phyloP scores from a whole-genome alignment of 148 eudicot species.

The Chenopodium quinoa region DNA sequence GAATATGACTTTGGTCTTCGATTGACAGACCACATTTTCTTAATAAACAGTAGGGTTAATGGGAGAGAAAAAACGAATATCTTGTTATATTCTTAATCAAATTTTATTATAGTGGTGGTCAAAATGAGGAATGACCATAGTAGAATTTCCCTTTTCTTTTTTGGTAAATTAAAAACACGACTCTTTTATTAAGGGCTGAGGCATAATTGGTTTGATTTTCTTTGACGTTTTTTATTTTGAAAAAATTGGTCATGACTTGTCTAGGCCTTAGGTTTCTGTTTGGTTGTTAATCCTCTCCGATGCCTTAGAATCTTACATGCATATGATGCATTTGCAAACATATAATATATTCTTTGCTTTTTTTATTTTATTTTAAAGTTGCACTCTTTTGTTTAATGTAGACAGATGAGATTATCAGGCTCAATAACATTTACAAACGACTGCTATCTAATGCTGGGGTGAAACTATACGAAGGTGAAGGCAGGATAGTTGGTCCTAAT shows the following conservation, averaged over 20 bases:
- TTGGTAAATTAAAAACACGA: background rate
- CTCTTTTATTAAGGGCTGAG: background rate
- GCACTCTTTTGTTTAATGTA: constrained; percentile 30
- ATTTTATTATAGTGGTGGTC: no score
- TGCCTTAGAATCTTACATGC: background rate
- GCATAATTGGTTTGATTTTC: background rate
- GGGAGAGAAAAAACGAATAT: no score
- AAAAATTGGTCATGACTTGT: background rate
- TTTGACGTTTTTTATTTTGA: background rate
- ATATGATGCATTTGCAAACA: background rate
- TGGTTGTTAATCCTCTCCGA: background rate
- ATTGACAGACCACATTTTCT: no score
- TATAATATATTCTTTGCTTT: background rate
- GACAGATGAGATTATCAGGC: constrained; percentile 85
- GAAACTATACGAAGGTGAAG: constrained; percentile 95
- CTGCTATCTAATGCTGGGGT: constrained; percentile 86
- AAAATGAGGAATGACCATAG: no score
- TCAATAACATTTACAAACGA: constrained; percentile 82
- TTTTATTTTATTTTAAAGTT: background rate
- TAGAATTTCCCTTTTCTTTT: no score
- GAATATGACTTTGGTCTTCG: no score
- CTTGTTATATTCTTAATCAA: no score
- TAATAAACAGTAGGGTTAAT: no score
- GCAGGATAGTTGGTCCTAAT: constrained; percentile 79
- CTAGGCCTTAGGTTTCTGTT: background rate